Percentiles rank a stretch among this genome's conserved stretches.
These are phyloP conservation scores for Botrytis medusae DNA, from an alignment of 2,329 filamentous ascomycete genomes.

Conservation along the genomic window DNA sequence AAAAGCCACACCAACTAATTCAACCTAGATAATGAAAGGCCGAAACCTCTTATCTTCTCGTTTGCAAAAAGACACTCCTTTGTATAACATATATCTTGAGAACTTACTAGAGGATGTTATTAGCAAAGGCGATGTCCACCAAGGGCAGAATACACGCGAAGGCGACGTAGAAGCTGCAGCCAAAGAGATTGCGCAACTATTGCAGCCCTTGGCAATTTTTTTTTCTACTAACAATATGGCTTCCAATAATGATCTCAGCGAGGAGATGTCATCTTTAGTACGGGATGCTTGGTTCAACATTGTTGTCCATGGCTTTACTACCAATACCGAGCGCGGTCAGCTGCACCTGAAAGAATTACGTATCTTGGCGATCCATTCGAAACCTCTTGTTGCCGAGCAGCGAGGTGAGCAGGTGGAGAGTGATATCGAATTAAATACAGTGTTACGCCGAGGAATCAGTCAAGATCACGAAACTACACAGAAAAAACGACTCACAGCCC, in stretches of 20 bases:
- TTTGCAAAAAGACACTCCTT: constrained; percentile 65
- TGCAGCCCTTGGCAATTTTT: constrained; percentile 83
- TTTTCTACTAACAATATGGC: constrained; percentile 65
- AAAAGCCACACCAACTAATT: constrained; percentile 20
- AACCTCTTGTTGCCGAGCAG: constrained; percentile 83
- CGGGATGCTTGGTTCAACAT: constrained; percentile 99
- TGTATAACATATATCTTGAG: constrained; percentile 81
- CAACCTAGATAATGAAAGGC: constrained; percentile 66
- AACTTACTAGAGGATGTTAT: constrained; percentile 85
- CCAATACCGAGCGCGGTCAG: constrained; percentile 70
- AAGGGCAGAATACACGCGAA: constrained; percentile 69
- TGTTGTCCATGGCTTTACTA: constrained; percentile 85
- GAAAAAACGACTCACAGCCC: constrained; percentile 71
- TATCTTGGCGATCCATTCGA: constrained; percentile 81
- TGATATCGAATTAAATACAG: constrained; percentile 94
- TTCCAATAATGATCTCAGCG: constrained; percentile 51
- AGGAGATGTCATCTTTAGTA: constrained; percentile 70
- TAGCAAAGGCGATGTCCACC: constrained; percentile 82
- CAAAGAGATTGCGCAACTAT: constrained; percentile 80
- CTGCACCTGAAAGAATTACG: constrained; percentile 75
- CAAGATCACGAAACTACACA: constrained; percentile 75
- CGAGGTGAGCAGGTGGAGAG: constrained; percentile 89
- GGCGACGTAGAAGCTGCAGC: constrained; percentile 80
- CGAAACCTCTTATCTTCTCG: constrained; percentile 74
- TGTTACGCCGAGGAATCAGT: constrained; percentile 82